A percentile compares a stretch with the other conserved stretches of the same genome.
Evolutionary conservation across 305 asterid species (phyloP).

Genomic region (Plantago coronopus): DNA sequence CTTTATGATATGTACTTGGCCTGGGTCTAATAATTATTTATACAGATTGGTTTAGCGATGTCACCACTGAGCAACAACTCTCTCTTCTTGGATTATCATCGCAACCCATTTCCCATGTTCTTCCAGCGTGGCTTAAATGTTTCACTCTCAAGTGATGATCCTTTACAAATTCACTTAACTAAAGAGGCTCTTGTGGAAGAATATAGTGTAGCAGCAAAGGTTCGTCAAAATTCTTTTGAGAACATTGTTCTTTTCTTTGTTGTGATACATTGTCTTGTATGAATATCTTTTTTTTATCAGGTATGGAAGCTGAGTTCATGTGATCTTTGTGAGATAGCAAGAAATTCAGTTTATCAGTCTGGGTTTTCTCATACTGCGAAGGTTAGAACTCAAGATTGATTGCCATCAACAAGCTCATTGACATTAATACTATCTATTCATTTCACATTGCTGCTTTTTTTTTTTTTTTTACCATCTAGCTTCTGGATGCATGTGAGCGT

Average conservation of each 20-base stretch:
- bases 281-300: conserved; percentile 31
- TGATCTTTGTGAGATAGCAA: conserved; percentile 90
- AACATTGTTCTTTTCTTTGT: conserved; percentile 18
- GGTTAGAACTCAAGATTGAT: conserved; percentile 39
- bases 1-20: conserved; percentile 10
- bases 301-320: conserved; percentile 96
- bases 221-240: conserved; percentile 20
- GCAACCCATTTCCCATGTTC: conserved; percentile 85
- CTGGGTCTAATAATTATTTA: conserved; percentile 19
- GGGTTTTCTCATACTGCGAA: conserved; percentile 79
- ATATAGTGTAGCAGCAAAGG: conserved; percentile 95
- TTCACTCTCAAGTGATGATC: conserved; percentile 83
- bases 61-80: conserved; percentile 96
- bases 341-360: conserved; percentile 92
- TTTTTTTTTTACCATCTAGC: conserved; percentile 6
- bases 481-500: background rate
- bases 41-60: conserved; percentile 89
- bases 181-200: conserved; percentile 95
- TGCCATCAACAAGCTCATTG: background rate
- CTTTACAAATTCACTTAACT: conserved; percentile 88
- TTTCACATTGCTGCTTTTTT: background rate
- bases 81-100: conserved; percentile 83
- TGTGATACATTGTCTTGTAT: conserved; percentile 17
- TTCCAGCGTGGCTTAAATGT: conserved; percentile 92
- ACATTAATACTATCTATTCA: conserved; percentile 1